Evolutionary conservation across 768 basidiomycete genomes (phyloP).

Genomic region (Lactarius hatsudake): DNA sequence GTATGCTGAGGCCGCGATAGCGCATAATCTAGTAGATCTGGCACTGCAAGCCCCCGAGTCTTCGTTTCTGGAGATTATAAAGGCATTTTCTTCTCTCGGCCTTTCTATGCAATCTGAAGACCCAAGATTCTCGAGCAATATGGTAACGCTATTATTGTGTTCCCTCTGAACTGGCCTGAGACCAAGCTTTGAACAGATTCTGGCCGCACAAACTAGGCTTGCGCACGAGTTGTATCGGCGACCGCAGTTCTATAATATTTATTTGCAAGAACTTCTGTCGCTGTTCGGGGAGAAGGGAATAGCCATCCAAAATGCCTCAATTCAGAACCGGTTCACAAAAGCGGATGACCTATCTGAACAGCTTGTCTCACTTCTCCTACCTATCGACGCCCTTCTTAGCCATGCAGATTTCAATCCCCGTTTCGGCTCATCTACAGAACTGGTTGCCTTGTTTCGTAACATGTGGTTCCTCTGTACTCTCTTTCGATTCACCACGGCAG

Average conservation of each 20-base stretch:
- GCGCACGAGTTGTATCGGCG: slow-evolving; percentile 73
- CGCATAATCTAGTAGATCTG: slow-evolving; percentile 87
- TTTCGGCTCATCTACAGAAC: slow-evolving; percentile 48
- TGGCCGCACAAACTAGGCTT: slow-evolving; percentile 88
- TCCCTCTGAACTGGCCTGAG: background rate
- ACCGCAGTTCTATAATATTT: slow-evolving; percentile 74
- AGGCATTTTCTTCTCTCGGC: slow-evolving; percentile 80
- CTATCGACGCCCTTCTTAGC: slow-evolving; percentile 82
- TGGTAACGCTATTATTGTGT: slow-evolving; percentile 46
- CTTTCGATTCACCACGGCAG: slow-evolving; percentile 67
- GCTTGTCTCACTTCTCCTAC: slow-evolving; percentile 82
- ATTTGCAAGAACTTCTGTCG: slow-evolving; percentile 79
- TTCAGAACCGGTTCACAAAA: slow-evolving; percentile 63
- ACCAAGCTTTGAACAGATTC: slow-evolving; percentile 47
- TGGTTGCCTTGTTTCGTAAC: slow-evolving; percentile 81
- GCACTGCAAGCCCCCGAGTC: slow-evolving; percentile 74
- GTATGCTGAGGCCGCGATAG: slow-evolving; percentile 86
- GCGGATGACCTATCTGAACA: slow-evolving; percentile 84
- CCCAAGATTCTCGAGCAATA: slow-evolving; percentile 84
- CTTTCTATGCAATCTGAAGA: slow-evolving; percentile 87
- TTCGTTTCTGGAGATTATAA: slow-evolving; percentile 80
- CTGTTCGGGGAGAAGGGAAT: slow-evolving; percentile 91
- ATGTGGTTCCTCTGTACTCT: slow-evolving; percentile 92
- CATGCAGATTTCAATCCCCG: slow-evolving; percentile 68
- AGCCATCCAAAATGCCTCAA: slow-evolving; percentile 79